Conservation (phyloP, 352 stramenopile species). For the Albugo candida region DNA sequence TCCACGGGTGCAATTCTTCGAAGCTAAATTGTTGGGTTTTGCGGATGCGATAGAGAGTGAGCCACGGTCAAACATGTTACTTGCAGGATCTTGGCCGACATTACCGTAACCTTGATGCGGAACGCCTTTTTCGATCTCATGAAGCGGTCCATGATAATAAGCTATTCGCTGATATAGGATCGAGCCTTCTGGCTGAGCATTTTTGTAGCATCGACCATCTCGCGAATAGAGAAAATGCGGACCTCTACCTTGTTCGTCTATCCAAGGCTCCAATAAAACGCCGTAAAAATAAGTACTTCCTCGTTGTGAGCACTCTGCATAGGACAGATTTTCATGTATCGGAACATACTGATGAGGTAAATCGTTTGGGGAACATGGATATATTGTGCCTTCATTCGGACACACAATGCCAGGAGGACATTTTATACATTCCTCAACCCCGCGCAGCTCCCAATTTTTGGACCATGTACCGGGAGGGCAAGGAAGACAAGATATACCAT, state of each 20-base stretch:
- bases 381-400: slow-evolving; percentile 87
- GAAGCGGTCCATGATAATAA: slow-evolving; percentile 88
- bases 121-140: slow-evolving; percentile 79
- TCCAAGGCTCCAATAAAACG: slow-evolving; percentile 88
- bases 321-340: slow-evolving; percentile 61
- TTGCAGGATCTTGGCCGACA: slow-evolving; percentile 34
- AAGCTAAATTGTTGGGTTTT: slow-evolving; percentile 3
- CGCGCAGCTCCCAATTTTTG: slow-evolving; percentile 94
- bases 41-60: slow-evolving; percentile 67
- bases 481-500: slow-evolving; percentile 77
- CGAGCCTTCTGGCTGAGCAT: slow-evolving; percentile 68
- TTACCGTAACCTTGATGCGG: slow-evolving; percentile 90
- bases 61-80: slow-evolving; percentile 74
- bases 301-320: slow-evolving; percentile 77
- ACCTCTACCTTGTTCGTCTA: slow-evolving; percentile 83
- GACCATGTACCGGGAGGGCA: slow-evolving; percentile 93
- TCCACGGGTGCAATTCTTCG: slow-evolving; percentile 88
- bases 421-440: slow-evolving; percentile 83
- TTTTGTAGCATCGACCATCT: slow-evolving; percentile 86
- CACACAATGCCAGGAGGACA: slow-evolving; percentile 88
- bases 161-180: slow-evolving; percentile 86
- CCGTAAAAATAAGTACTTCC: slow-evolving; percentile 82
- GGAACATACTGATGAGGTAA: slow-evolving; percentile 84
- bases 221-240: slow-evolving; percentile 77
- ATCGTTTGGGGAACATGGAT: slow-evolving; percentile 83